A percentile compares a stretch with the other conserved stretches of the same genome.
Conservation (phyloP, 2,329 filamentous ascomycete genomes). For the Diplodia sapinea region DNA sequence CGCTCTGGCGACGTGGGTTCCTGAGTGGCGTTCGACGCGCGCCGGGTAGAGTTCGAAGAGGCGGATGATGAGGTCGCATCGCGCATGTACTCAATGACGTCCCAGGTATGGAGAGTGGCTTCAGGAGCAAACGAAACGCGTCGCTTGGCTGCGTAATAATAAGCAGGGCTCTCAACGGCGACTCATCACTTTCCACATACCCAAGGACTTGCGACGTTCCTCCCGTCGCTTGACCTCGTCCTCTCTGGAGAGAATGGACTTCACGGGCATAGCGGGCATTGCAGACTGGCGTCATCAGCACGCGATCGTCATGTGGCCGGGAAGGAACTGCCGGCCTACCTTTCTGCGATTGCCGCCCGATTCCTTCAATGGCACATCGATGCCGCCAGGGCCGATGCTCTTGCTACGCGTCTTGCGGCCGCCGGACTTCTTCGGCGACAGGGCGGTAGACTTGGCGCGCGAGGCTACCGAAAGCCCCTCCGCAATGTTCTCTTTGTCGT, state of each 20-base stretch:
- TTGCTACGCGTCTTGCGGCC: constrained; percentile 72
- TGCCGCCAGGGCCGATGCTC: constrained; percentile 89
- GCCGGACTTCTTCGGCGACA: constrained; percentile 42
- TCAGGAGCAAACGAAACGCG: constrained; percentile 97
- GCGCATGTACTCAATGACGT: constrained; percentile 86
- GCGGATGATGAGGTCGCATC: constrained; percentile 79
- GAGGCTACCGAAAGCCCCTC: constrained; percentile 45
- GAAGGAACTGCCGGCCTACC: constrained; percentile 55
- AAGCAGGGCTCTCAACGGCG: background rate
- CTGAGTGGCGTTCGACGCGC: constrained; percentile 67
- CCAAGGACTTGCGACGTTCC: constrained; percentile 88
- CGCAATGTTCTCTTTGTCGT: constrained; percentile 74
- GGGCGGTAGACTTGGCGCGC: constrained; percentile 38
- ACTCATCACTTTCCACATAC: constrained; percentile 43
- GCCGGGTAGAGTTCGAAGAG: constrained; percentile 75
- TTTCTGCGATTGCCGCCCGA: constrained; percentile 78
- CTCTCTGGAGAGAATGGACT: constrained; percentile 62
- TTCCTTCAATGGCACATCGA: constrained; percentile 76
- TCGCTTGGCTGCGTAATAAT: constrained; percentile 67
- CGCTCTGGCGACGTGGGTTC: constrained; percentile 38
- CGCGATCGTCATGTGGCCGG: background rate
- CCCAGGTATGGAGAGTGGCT: constrained; percentile 95
- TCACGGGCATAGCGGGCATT: constrained; percentile 59
- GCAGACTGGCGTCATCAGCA: constrained; percentile 48
- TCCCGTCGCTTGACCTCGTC: constrained; percentile 71